A percentile compares a stretch with the other conserved stretches of the same genome.
Evolutionary conservation across 129 eudicot species (phyloP).

Genomic region (Ambrosia trifida): DNA sequence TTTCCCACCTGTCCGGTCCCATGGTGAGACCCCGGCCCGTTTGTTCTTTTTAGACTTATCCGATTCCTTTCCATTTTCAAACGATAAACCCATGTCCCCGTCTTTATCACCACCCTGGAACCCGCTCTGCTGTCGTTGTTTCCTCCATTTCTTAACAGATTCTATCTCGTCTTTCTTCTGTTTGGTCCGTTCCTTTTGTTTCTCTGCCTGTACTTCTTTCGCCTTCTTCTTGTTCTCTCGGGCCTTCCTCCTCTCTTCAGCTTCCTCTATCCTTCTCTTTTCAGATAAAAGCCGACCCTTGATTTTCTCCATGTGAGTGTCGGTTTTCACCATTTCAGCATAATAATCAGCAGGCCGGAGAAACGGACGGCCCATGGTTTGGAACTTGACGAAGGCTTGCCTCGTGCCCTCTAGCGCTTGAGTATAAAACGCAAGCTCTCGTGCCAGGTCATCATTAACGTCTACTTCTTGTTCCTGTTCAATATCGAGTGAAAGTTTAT

Average conservation of each 20-base stretch:
- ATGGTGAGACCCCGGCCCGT: conserved; percentile 59
- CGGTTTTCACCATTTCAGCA: conserved; percentile 90
- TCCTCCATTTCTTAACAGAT: conserved; percentile 94
- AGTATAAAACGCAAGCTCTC: conserved; percentile 77
- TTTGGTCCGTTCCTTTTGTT: conserved; percentile 69
- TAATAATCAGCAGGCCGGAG: conserved; percentile 81
- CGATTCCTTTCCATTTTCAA: conserved; percentile 50
- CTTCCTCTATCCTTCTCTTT: conserved; percentile 72
- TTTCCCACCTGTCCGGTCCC: conserved; percentile 87
- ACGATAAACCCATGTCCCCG: conserved; percentile 53
- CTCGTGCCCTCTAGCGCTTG: conserved; percentile 83
- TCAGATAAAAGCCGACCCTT: conserved; percentile 72
- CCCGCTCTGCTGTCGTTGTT: conserved; percentile 81
- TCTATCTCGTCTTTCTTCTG: conserved; percentile 82
- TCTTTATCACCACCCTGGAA: conserved; percentile 53
- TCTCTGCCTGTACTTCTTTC: conserved; percentile 73
- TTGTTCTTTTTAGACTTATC: conserved; percentile 51
- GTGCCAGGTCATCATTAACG: conserved; percentile 70
- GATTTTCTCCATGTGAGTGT: conserved; percentile 81
- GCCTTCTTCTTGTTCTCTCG: conserved; percentile 78
- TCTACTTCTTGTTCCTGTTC: conserved; percentile 62
- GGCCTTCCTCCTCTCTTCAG: conserved; percentile 86
- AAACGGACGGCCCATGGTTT: conserved; percentile 66
- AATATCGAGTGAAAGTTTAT: conserved; percentile 54
- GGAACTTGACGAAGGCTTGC: conserved; percentile 62